Evolutionary conservation across 176 grass and related monocot genomes (phyloP), one percentile per base, ranked within the genome.

Genomic region (Cocos nucifera): DNA sequence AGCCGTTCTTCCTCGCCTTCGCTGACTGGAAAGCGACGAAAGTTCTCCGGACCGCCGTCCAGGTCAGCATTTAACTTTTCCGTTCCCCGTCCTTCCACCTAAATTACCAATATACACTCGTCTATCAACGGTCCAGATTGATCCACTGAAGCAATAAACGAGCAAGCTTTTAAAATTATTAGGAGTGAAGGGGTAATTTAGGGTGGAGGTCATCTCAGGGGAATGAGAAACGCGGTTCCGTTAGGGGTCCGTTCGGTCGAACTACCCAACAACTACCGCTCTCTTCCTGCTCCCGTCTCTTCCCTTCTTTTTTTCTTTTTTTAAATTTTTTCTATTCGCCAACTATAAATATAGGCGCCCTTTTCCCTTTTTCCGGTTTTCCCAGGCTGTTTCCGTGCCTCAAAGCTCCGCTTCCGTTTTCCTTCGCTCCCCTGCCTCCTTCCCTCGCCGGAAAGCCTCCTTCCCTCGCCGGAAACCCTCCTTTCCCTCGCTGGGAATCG

Each of bases 221-320:
- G 26, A 17, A 14, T 19, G 18, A 20, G 48, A 49, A 15, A 69
- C 74, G 70, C 70, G 78, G 75, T 71, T 78, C 74, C 83, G 74
- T 75, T 60, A 72, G 53, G 50, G 69, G 25, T 51, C 44, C 84
- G 72, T 88, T 83, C 60, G 79, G 84, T 79, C 51, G 79, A 88
- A 79, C 84, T 4, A 76, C 65, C 74, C 66, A 49, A 29, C 84
- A 54, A 75, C 84, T 66, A 78, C 74, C 75, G 32, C 59, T 53
- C 22, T 50, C 48, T n/a, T 56, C 18, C 54, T 57, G 51, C 12
- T 64, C 6, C 62, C 39, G 50, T 48, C 16, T 18, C 53, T 73
- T 27, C 35, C 6, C 35, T 23, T 18, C 27, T 72, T 53, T 30
- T 21, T 50, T 55, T 56, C 6, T 32, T 32, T 32, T 32, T 32